A percentile compares a stretch with the other conserved stretches of the same genome.
These are phyloP conservation scores for Nicotiana attenuata DNA, from an alignment of 257 asterid genomes.

Conservation along the genomic window DNA sequence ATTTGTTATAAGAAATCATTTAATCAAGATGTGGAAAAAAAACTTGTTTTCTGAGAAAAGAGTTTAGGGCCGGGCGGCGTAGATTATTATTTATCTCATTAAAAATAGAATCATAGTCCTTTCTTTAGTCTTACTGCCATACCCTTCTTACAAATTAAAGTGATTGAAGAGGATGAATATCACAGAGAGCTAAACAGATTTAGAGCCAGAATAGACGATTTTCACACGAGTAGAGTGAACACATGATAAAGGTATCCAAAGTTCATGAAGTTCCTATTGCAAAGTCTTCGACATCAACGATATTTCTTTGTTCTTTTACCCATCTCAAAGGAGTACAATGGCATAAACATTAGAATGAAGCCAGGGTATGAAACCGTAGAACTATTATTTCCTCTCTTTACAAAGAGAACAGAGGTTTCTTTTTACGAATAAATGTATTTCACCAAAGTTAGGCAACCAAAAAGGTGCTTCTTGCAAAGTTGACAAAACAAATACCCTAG, in stretches of 20 bases:
- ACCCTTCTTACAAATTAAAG: neutral
- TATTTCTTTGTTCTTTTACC: neutral
- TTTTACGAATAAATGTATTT: neutral
- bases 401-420: neutral
- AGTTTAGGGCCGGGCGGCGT: too few species aligned
- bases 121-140: neutral
- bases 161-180: neutral
- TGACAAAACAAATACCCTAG: neutral
- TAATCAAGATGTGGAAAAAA: neutral
- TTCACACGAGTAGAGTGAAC: neutral
- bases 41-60: neutral
- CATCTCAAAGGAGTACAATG: neutral
- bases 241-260: neutral
- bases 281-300: neutral
- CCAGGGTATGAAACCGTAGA: neutral
- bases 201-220: neutral
- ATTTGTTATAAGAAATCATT: neutral
- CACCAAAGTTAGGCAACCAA: neutral
- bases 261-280: neutral
- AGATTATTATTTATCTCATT: too few species aligned
- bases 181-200: neutral
- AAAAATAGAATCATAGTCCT: neutral
- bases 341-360: neutral
- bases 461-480: neutral
- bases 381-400: neutral